phyloP scores from a whole-genome alignment of 2,329 filamentous ascomycete genomes.

The Pezicula rhizophila region DNA sequence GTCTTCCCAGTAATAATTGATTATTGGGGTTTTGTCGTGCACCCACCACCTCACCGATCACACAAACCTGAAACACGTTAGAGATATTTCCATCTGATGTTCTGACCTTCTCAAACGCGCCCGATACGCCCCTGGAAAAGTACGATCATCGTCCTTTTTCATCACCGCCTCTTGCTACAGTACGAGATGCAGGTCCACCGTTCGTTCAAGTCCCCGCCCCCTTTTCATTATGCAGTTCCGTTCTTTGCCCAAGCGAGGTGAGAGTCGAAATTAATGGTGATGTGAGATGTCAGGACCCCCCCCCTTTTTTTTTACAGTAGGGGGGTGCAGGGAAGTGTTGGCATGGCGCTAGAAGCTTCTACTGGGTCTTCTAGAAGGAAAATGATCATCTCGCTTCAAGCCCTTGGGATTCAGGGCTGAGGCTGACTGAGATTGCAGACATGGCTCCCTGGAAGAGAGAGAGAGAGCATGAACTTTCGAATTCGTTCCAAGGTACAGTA shows the following conservation, averaged over 20 bases:
- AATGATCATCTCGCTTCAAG: not conserved
- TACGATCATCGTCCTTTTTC: not conserved
- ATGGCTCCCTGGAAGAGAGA: not conserved
- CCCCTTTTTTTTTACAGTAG: too few relatives aligned
- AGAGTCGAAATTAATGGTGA: not conserved
- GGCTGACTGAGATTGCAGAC: not conserved
- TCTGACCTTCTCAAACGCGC: constrained; percentile 1
- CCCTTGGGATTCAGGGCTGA: not conserved
- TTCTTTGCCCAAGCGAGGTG: not conserved
- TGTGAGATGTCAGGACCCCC: not conserved
- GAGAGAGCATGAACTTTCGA: too few relatives aligned
- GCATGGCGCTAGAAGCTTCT: not conserved
- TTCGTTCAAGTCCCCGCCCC: not conserved
- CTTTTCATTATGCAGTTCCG: not conserved
- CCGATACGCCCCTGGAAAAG: too few relatives aligned
- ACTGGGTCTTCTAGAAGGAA: not conserved
- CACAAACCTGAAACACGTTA: constrained; percentile 1
- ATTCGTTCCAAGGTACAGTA: not conserved
- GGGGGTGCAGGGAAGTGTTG: not conserved
- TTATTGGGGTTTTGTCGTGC: not conserved
- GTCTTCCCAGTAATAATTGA: not conserved
- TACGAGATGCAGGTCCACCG: not conserved
- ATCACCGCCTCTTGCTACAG: not conserved
- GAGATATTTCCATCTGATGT: constrained; percentile 1
- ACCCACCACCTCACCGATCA: not conserved